A percentile compares a stretch with the other conserved stretches of the same genome.
Conservation (phyloP, 768 basidiomycete genomes). For the Amanita thiersii region DNA sequence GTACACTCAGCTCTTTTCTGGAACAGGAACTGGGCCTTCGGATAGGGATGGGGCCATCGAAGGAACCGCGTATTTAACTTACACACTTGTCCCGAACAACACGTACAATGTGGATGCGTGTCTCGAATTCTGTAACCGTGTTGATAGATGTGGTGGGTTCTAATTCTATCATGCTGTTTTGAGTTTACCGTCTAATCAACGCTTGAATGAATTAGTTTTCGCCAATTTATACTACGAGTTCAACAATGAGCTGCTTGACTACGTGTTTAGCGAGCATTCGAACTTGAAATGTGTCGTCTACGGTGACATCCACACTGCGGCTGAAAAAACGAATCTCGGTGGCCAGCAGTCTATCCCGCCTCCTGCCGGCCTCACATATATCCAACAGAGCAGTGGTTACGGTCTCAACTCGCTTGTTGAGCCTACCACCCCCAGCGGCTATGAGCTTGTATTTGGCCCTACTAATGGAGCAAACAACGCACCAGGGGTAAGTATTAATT, state of each 20-base stretch:
- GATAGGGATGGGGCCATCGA: constrained; percentile 36
- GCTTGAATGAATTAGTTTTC: no score
- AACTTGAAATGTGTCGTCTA: constrained; percentile 42
- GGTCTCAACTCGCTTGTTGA: constrained; percentile 27
- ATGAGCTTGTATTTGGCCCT: constrained; percentile 34
- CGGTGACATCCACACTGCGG: constrained; percentile 32
- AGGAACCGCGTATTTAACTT: constrained; percentile 40
- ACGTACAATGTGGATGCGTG: constrained; percentile 39
- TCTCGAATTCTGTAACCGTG: constrained; percentile 28
- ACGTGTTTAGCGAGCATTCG: constrained; percentile 20
- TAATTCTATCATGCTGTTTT: not conserved
- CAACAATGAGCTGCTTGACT: constrained; percentile 27
- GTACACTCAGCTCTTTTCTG: constrained; percentile 31
- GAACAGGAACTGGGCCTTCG: constrained; percentile 23
- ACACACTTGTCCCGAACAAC: constrained; percentile 26
- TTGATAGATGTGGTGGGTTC: constrained; percentile 30
- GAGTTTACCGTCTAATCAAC: not conserved
- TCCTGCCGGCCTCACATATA: constrained; percentile 30
- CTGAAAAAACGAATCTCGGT: constrained; percentile 38
- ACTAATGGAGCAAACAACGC: constrained; percentile 39
- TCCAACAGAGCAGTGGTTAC: constrained; percentile 36
- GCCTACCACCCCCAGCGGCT: constrained; percentile 25
- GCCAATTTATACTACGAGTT: constrained; percentile 44
- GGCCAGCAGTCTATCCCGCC: constrained; percentile 31
- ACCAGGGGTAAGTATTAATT: constrained; percentile 24